phyloP scores from a whole-genome alignment of 352 stramenopile species.

The Discostella stelligera region DNA sequence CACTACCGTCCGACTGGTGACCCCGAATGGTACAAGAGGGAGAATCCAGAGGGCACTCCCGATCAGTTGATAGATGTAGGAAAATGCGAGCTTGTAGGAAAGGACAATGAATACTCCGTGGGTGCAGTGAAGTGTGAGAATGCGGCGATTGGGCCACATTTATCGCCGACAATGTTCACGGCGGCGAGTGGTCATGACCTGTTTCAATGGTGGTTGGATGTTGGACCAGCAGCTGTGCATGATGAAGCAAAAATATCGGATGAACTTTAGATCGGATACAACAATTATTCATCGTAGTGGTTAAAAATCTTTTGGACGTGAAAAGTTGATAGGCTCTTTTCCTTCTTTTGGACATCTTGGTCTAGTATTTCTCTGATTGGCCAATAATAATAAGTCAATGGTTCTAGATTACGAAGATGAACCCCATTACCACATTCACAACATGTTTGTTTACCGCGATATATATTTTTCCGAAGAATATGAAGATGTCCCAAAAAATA shows the following conservation, averaged over 20 bases:
- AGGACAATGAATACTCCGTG: conserved; percentile 32
- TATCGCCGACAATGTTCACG: conserved; percentile 41
- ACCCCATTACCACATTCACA: too few species aligned
- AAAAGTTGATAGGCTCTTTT: background rate
- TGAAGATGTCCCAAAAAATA: too few species aligned
- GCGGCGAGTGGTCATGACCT: conserved; percentile 49
- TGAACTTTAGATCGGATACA: background rate
- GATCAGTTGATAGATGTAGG: conserved; percentile 63
- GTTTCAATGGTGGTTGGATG: conserved; percentile 51
- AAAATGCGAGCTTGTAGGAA: conserved; percentile 55
- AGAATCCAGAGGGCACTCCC: conserved; percentile 58
- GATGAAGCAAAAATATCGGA: background rate
- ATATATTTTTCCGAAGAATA: too few species aligned
- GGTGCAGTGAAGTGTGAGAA: conserved; percentile 53
- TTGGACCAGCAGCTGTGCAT: conserved; percentile 21
- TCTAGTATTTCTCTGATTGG: too few species aligned
- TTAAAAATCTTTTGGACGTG: background rate
- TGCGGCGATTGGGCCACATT: conserved; percentile 37
- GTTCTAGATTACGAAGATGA: too few species aligned
- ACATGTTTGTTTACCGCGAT: too few species aligned
- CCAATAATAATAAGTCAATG: too few species aligned
- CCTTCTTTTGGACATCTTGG: too few species aligned
- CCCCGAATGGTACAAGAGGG: conserved; percentile 60
- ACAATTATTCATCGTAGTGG: background rate
- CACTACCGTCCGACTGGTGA: conserved; percentile 81